Base-by-base conservation (phyloP, 805 yeast species). In the Candida patagonica region DNA sequence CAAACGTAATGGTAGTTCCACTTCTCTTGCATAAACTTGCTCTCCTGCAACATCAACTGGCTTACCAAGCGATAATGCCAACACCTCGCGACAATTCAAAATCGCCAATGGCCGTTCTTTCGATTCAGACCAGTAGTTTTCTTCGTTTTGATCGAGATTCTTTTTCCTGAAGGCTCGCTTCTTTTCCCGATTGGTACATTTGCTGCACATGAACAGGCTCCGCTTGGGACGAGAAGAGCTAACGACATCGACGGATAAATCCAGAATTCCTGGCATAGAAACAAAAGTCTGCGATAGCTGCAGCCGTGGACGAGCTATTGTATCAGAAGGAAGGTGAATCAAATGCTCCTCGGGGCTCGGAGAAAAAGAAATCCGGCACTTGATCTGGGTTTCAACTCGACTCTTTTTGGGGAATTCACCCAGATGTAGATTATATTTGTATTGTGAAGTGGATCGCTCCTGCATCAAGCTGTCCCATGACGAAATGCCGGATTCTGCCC, bases 341-440 rank as follows among this genome's bases (percentile, higher is more conserved):
- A 86, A 62, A 38, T 71, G 69, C 52, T 85, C 81, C 4, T 74
- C 70, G 1, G 95, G 94, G 1, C 88, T 74, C 1, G 95, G 95
- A 16, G 77, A 68, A 35, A 89, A 65, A 3, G 71, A 57, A 12
- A 92, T 62, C 33, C 73, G 69, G 37, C 94, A 65, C 57, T 86
- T 89, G 56, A 92, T 86, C 62, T 92, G 98, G 15, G 96, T 92
- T 61, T 92, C 98, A 4, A 92, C 98, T 48, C 98, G 74, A 6
- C 96, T 86, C 46, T 76, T 76, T 4, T 72, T 62, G 1, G 96
- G 96, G 32, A 89, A 65, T 38, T 78, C 80, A 22, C 40, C 42
- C 1, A 50, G 38, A 33, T 23, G 26, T 12, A 52, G 37, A 13
- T 38, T 30, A 35, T 51, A 48, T 33, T 46, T 48, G 39, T 43